Evolutionary conservation across 192 early-diverging fungal species (phyloP).

Genomic region (Kappamyces sp.): DNA sequence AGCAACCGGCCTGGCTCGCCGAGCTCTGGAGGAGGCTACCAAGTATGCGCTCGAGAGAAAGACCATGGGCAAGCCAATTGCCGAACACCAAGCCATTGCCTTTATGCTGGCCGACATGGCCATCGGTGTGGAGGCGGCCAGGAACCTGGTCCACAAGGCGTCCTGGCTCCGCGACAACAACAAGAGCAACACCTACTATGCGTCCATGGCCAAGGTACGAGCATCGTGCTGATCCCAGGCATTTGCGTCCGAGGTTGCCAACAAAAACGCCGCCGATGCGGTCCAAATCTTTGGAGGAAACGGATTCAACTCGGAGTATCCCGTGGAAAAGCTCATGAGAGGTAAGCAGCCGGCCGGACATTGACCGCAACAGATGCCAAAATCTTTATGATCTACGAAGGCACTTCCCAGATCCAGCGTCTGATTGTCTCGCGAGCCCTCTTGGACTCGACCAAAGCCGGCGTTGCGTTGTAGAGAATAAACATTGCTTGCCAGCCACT

Average conservation of each 20-base stretch:
- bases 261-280: slow-evolving; percentile 73
- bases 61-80: slow-evolving; percentile 89
- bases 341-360: neutral
- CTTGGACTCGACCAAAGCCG: slow-evolving; percentile 57
- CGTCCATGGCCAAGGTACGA: slow-evolving; percentile 84
- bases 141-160: slow-evolving; percentile 80
- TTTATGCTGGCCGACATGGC: slow-evolving; percentile 98
- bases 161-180: slow-evolving; percentile 82
- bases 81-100: slow-evolving; percentile 82
- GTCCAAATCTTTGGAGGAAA: slow-evolving; percentile 96
- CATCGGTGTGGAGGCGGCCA: slow-evolving; percentile 83
- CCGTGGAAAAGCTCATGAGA: slow-evolving; percentile 93
- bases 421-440: slow-evolving; percentile 81
- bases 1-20: slow-evolving; percentile 84
- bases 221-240: too few species aligned
- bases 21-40: slow-evolving; percentile 88
- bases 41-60: slow-evolving; percentile 86
- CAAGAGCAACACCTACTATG: slow-evolving; percentile 86
- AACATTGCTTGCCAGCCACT: neutral
- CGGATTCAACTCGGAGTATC: slow-evolving; percentile 80
- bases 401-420: slow-evolving; percentile 92
- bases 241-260: slow-evolving; percentile 42
- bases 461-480: slow-evolving; percentile 10
- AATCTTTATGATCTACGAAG: slow-evolving; percentile 97
- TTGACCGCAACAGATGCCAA: slow-evolving; percentile 59